These are phyloP conservation scores for Candida boleticola DNA, from an alignment of 805 yeast genomes.

Conservation along the genomic window DNA sequence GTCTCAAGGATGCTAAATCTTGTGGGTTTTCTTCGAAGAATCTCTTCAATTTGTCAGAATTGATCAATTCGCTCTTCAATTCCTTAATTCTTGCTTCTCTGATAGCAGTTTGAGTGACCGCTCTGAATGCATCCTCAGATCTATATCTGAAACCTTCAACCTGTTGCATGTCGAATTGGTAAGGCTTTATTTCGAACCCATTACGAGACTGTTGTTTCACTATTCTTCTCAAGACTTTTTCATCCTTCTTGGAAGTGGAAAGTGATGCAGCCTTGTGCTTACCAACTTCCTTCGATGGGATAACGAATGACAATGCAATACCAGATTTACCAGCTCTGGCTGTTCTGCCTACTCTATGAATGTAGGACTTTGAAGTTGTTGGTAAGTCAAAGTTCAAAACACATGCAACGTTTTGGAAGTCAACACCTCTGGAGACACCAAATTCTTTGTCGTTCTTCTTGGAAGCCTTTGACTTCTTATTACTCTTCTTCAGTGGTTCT, in stretches of 20 bases:
- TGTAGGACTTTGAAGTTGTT: constrained; percentile 80
- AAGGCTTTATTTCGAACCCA: constrained; percentile 79
- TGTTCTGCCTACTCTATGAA: constrained; percentile 94
- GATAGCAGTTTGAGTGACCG: constrained; percentile 84
- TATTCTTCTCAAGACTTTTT: constrained; percentile 75
- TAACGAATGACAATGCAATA: constrained; percentile 89
- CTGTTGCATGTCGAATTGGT: constrained; percentile 86
- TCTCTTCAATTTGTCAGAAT: constrained; percentile 86
- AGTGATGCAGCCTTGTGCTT: constrained; percentile 81
- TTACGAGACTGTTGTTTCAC: constrained; percentile 70
- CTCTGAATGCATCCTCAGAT: constrained; percentile 94
- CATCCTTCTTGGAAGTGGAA: constrained; percentile 74
- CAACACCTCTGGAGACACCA: constrained; percentile 96
- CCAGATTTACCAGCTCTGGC: constrained; percentile 97
- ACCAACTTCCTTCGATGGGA: constrained; percentile 79
- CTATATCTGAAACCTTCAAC: constrained; percentile 95
- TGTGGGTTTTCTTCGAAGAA: constrained; percentile 98
- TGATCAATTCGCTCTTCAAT: constrained; percentile 78
- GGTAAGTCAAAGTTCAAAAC: constrained; percentile 95
- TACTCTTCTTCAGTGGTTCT: constrained; percentile 9
- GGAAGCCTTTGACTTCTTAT: constrained; percentile 22
- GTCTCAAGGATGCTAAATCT: constrained; percentile 84
- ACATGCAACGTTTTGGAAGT: constrained; percentile 93
- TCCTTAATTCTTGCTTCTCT: constrained; percentile 93
- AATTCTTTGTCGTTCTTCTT: constrained; percentile 67